Conservation (phyloP, 2,329 filamentous ascomycete species). For the Furcasterigmium furcatum region DNA sequence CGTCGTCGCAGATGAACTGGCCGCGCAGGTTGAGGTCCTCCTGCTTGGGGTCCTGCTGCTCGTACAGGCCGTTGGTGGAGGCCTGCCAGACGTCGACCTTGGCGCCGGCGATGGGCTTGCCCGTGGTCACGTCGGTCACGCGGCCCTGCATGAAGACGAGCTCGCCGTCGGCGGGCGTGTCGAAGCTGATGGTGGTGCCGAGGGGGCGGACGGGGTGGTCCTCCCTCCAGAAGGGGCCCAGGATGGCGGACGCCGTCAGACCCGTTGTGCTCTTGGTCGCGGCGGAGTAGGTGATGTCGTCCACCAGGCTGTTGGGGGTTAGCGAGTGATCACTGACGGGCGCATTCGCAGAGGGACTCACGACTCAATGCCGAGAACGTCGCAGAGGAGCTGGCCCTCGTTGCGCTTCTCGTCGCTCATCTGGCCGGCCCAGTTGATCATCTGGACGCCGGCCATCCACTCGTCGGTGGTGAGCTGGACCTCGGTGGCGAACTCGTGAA, state of each 20-base stretch:
- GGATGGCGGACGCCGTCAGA: conserved; percentile 54
- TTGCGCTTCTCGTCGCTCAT: conserved; percentile 68
- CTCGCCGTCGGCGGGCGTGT: conserved; percentile 44
- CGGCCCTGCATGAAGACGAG: conserved; percentile 63
- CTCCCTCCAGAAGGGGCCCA: conserved; percentile 81
- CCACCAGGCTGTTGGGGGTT: conserved; percentile 51
- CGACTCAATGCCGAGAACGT: conserved; percentile 72
- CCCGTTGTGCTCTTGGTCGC: neutral
- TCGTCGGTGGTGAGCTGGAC: conserved; percentile 77
- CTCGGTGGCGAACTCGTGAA: conserved; percentile 80
- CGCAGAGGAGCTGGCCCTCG: conserved; percentile 70
- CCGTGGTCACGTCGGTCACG: conserved; percentile 53
- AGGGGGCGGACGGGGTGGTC: conserved; percentile 69
- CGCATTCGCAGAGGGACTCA: too few relatives aligned
- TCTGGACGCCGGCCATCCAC: conserved; percentile 68
- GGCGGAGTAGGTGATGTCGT: conserved; percentile 56
- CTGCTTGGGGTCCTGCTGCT: conserved; percentile 64
- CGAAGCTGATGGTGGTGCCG: conserved; percentile 62
- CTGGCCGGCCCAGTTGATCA: conserved; percentile 60
- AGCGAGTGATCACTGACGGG: neutral
- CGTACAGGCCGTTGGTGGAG: conserved; percentile 64
- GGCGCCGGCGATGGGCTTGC: conserved; percentile 61
- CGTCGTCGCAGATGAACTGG: conserved; percentile 58
- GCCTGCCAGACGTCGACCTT: conserved; percentile 79
- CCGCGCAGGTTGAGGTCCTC: conserved; percentile 63